Evolutionary conservation across 2,329 filamentous ascomycete species (phyloP), one percentile per base, ranked within the genome.

Genomic region (Scytalidium lignicola): DNA sequence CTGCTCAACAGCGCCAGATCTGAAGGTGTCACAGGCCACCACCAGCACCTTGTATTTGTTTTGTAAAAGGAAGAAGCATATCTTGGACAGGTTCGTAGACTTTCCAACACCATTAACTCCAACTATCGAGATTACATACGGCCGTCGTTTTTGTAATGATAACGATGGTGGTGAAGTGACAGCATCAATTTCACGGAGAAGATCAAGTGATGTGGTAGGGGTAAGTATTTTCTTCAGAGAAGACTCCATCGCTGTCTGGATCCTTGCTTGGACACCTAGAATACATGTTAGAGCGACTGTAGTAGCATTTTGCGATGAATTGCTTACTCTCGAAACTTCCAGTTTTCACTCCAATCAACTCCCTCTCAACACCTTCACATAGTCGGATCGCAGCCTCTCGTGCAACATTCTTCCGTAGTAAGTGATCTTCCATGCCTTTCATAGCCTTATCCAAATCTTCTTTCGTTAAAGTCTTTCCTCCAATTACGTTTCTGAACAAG

Each of bases 71-170:
- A 99, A 99, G 72, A 93, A 99, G 68, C 91, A 95, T 58, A 99
- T 96, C 70, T 99, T 99, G 68, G 89, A 92, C 32, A 99, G 77
- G 65, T 96, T 97, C 46, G 93, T 99, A 15, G 91, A 96, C 73
- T 99, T 99, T 64, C 93, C 93, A 32, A 99, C 93, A 47, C 93
- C 93, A 67, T 99, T 99, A 65, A 99, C 93, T 54, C 93, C 93
- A 41, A 99, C 93, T 53, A 99, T 96, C 50, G 90, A 96, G 65
- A 99, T 95, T 62, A 97, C 92, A 65, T 97, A 99, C 41, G 93
- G 93, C 3, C 93, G 85, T 18, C 79, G 70, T 51, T 78, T 76
- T 57, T 80, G 73, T 52, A 83, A 75, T 23, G 83, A 83, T 2
- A 83, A 79, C 19, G 73, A 74, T 0, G 85, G 72, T 1, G 88